Evolutionary conservation across 2,329 filamentous ascomycete genomes (phyloP).

Genomic region (Fusarium begoniae): DNA sequence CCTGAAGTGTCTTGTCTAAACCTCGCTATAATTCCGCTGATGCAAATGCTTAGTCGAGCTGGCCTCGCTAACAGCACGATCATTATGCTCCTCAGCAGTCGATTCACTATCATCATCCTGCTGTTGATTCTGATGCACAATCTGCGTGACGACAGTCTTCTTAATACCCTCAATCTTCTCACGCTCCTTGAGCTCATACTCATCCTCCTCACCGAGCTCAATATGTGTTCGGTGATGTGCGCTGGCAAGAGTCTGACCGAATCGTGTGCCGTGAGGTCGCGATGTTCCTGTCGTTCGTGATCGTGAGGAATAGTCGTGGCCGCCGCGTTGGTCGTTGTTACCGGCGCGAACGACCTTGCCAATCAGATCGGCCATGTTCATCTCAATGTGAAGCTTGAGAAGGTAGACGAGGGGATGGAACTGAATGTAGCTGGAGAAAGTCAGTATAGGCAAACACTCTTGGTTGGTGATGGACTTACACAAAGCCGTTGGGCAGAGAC

Average conservation of each 20-base stretch:
- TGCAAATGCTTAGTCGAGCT: slow-evolving; percentile 39
- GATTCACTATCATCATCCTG: slow-evolving; percentile 26
- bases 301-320: slow-evolving; percentile 31
- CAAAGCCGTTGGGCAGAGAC: slow-evolving; percentile 42
- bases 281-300: slow-evolving; percentile 22
- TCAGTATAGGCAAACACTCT: not conserved
- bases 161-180: slow-evolving; percentile 40
- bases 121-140: slow-evolving; percentile 6
- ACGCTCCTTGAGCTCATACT: slow-evolving; percentile 36
- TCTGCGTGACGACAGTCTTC: slow-evolving; percentile 39
- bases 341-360: slow-evolving; percentile 42
- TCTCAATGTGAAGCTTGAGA: slow-evolving; percentile 43
- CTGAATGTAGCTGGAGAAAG: slow-evolving; percentile 32
- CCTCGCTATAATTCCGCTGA: slow-evolving; percentile 14
- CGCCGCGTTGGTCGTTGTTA: slow-evolving; percentile 27
- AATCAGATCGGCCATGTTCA: slow-evolving; percentile 45
- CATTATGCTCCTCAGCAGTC: slow-evolving; percentile 32
- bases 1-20: not conserved
- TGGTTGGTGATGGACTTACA: slow-evolving; percentile 16
- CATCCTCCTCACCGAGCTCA: slow-evolving; percentile 40
- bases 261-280: slow-evolving; percentile 24
- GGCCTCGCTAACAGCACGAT: slow-evolving; percentile 36
- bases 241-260: slow-evolving; percentile 30
- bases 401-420: slow-evolving; percentile 43
- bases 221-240: slow-evolving; percentile 40